These are phyloP conservation scores for Suhomyces pyralidae DNA, from an alignment of 805 yeast species.

Conservation along the genomic window DNA sequence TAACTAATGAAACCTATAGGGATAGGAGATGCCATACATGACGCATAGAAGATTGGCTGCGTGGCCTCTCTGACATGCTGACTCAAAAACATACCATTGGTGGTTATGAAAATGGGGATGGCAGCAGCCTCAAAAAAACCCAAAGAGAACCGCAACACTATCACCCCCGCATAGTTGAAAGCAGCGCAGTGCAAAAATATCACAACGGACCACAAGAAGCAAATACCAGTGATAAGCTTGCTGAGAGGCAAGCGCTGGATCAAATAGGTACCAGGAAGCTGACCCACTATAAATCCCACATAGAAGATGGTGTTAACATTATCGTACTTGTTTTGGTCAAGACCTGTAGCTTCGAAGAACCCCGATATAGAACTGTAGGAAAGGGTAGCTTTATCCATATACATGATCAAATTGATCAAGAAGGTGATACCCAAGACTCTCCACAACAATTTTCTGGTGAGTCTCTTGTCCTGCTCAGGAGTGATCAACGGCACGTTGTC, in stretches of 20 bases:
- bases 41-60: conserved; percentile 52
- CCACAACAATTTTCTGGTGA: conserved; percentile 37
- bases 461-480: conserved; percentile 38
- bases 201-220: conserved; percentile 44
- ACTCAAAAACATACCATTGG: conserved; percentile 50
- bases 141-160: conserved; percentile 47
- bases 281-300: conserved; percentile 50
- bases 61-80: conserved; percentile 44
- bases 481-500: conserved; percentile 36
- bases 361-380: conserved; percentile 49
- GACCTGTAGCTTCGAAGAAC: conserved; percentile 44
- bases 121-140: conserved; percentile 38
- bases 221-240: conserved; percentile 32
- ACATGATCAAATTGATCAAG: conserved; percentile 38
- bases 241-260: conserved; percentile 46
- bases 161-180: conserved; percentile 43
- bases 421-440: conserved; percentile 32
- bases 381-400: conserved; percentile 51
- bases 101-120: conserved; percentile 37
- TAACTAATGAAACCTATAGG: conserved; percentile 51
- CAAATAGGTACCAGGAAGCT: conserved; percentile 39
- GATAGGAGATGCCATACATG: conserved; percentile 50
- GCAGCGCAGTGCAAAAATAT: conserved; percentile 48
- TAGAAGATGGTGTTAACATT: conserved; percentile 52
- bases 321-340: conserved; percentile 42